A percentile compares a stretch with the other conserved stretches of the same genome.
phyloP scores from a whole-genome alignment of 495 filamentous ascomycete species.

The Xylaria intraflava region DNA sequence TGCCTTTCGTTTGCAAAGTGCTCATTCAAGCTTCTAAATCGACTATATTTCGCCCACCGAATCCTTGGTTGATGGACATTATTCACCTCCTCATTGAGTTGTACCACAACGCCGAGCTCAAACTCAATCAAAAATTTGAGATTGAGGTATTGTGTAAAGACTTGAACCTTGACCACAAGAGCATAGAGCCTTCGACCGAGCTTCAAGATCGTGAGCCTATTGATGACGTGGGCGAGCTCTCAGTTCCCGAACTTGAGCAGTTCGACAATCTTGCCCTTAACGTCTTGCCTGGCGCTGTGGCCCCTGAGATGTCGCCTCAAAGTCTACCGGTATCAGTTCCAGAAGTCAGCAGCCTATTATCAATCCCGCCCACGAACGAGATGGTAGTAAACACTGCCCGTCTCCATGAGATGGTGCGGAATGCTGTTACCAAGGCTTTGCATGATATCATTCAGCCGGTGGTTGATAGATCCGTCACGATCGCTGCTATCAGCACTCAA shows the following conservation, averaged over 20 bases:
- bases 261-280: slow-evolving; percentile 74
- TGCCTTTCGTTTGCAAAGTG: slow-evolving; percentile 96
- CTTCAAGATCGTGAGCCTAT: slow-evolving; percentile 66
- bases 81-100: slow-evolving; percentile 81
- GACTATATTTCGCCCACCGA: slow-evolving; percentile 85
- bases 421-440: slow-evolving; percentile 78
- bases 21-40: slow-evolving; percentile 76
- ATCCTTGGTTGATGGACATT: slow-evolving; percentile 96
- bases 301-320: slow-evolving; percentile 63
- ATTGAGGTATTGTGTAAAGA: slow-evolving; percentile 96
- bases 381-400: slow-evolving; percentile 61
- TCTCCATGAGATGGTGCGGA: slow-evolving; percentile 74
- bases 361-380: slow-evolving; percentile 68
- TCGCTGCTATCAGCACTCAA: slow-evolving; percentile 89
- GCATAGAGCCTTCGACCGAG: slow-evolving; percentile 72
- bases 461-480: slow-evolving; percentile 93
- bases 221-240: slow-evolving; percentile 54
- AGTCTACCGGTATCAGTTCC: slow-evolving; percentile 69
- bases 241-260: slow-evolving; percentile 50
- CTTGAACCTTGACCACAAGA: slow-evolving; percentile 79
- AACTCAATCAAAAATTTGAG: slow-evolving; percentile 93
- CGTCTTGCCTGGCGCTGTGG: slow-evolving; percentile 60
- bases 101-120: slow-evolving; percentile 86
- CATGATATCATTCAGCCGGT: slow-evolving; percentile 94
- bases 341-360: slow-evolving; percentile 65